Percentiles rank a stretch among this genome's conserved stretches.
Evolutionary conservation across 768 basidiomycete species (phyloP).

Genomic region (Serendipita indica): DNA sequence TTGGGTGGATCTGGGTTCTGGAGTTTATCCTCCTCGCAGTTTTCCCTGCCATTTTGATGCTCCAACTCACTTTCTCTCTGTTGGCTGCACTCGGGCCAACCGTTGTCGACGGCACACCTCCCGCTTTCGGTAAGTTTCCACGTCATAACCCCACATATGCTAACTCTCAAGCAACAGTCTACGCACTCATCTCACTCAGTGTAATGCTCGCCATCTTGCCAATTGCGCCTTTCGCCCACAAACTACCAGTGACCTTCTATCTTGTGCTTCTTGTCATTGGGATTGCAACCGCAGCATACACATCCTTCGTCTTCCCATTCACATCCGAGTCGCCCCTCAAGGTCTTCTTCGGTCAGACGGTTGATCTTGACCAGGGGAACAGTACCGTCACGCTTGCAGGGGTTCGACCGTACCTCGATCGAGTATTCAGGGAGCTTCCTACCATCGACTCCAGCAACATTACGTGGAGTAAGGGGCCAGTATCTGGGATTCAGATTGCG

Average conservation of each 20-base stretch:
- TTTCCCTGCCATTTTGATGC: not conserved
- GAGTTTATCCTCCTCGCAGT: not conserved
- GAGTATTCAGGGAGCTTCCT: not conserved
- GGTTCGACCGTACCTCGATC: not conserved
- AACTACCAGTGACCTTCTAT: conserved; percentile 3
- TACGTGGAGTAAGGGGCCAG: not conserved
- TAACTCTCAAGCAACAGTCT: conserved; percentile 4
- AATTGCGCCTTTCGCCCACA: conserved; percentile 1
- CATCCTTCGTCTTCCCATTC: not conserved
- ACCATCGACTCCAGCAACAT: not conserved
- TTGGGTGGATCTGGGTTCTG: conserved; percentile 8
- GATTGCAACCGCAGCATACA: not conserved
- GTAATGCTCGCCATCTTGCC: not conserved
- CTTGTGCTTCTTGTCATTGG: conserved; percentile 1
- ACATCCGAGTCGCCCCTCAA: not conserved
- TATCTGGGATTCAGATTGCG: not conserved
- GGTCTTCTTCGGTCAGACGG: not conserved
- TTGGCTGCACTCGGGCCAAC: conserved; percentile 1
- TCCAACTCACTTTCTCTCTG: not conserved
- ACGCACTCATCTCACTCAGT: not conserved
- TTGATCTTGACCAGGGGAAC: not conserved
- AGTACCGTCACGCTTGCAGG: not conserved
- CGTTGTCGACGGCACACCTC: not conserved
- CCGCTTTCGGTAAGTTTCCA: not conserved
- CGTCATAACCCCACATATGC: not conserved